These are phyloP conservation scores for Cutaneotrichosporon sp. DNA, from an alignment of 1,284 basidiomycete species.

Conservation along the genomic window DNA sequence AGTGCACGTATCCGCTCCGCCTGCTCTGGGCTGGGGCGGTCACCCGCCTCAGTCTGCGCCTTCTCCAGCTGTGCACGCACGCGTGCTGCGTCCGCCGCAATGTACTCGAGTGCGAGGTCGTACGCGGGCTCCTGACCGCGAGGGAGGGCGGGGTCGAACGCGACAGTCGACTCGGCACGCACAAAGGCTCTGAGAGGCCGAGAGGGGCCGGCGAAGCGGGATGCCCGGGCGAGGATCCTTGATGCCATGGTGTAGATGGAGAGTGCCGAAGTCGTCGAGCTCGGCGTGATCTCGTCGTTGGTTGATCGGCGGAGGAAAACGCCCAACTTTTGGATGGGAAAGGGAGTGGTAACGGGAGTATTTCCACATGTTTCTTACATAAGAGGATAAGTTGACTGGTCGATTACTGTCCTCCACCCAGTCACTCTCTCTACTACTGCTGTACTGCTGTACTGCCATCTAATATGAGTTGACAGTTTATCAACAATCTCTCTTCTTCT, in stretches of 20 bases:
- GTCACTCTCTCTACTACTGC: too few species aligned
- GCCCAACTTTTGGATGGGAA: slow-evolving; percentile 11
- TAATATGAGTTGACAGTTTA: not conserved
- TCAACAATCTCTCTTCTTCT: too few species aligned
- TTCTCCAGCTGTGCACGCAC: slow-evolving; percentile 10
- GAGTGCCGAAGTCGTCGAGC: slow-evolving; percentile 7
- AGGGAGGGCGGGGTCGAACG: slow-evolving; percentile 47
- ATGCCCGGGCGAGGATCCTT: slow-evolving; percentile 22
- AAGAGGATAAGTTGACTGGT: not conserved
- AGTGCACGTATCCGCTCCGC: slow-evolving; percentile 31
- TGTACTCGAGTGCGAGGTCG: slow-evolving; percentile 47
- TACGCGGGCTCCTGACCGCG: slow-evolving; percentile 45
- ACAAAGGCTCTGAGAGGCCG: slow-evolving; percentile 24
- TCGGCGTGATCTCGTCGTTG: not conserved
- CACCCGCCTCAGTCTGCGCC: slow-evolving; percentile 13
- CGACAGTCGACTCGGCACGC: slow-evolving; percentile 26
- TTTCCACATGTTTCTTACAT: slow-evolving; percentile 2
- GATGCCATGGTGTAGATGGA: slow-evolving; percentile 20
- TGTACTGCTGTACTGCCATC: too few species aligned
- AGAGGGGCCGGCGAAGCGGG: slow-evolving; percentile 16
- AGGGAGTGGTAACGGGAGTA: slow-evolving; percentile 3
- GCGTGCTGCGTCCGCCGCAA: slow-evolving; percentile 23
- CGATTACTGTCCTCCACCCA: too few species aligned
- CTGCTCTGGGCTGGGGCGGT: slow-evolving; percentile 18
- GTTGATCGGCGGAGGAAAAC: slow-evolving; percentile 12